Conservation (phyloP, 2,329 filamentous ascomycete genomes). For the Calonectria pteridis region DNA sequence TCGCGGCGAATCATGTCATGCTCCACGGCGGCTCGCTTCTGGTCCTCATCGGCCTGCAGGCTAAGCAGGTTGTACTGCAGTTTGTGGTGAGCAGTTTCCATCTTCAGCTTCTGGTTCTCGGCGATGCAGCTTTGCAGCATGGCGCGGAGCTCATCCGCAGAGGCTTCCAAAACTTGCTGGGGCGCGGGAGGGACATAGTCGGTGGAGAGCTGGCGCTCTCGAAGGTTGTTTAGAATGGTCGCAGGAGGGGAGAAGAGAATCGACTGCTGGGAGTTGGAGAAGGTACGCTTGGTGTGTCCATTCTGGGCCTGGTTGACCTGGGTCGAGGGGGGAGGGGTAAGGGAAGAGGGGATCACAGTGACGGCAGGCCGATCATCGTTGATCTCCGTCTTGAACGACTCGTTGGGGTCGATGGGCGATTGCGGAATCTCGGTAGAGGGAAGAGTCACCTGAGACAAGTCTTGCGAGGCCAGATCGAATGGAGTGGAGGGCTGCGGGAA, state of each 20-base stretch:
- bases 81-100: slow-evolving; percentile 90
- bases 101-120: slow-evolving; percentile 74
- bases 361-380: slow-evolving; percentile 60
- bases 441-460: slow-evolving; percentile 66
- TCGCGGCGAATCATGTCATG: slow-evolving; percentile 92
- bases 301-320: slow-evolving; percentile 54
- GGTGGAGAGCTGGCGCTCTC: slow-evolving; percentile 45
- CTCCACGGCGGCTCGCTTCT: slow-evolving; percentile 89
- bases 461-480: slow-evolving; percentile 45
- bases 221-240: slow-evolving; percentile 56
- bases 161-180: slow-evolving; percentile 65
- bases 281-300: slow-evolving; percentile 43
- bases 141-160: slow-evolving; percentile 66
- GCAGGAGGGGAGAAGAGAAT: slow-evolving; percentile 67
- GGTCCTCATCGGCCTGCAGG: slow-evolving; percentile 86
- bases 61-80: slow-evolving; percentile 87
- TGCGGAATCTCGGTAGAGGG: slow-evolving; percentile 68
- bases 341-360: slow-evolving; percentile 68
- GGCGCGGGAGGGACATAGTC: slow-evolving; percentile 63
- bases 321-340: slow-evolving; percentile 70
- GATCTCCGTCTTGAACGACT: slow-evolving; percentile 64
- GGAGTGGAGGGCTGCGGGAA: slow-evolving; percentile 49
- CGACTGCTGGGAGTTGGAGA: slow-evolving; percentile 60
- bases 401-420: slow-evolving; percentile 63
- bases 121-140: slow-evolving; percentile 68